Evolutionary conservation across 768 basidiomycete genomes (phyloP), one percentile per base, ranked within the genome.

Genomic region (Lactarius sanguifluus): DNA sequence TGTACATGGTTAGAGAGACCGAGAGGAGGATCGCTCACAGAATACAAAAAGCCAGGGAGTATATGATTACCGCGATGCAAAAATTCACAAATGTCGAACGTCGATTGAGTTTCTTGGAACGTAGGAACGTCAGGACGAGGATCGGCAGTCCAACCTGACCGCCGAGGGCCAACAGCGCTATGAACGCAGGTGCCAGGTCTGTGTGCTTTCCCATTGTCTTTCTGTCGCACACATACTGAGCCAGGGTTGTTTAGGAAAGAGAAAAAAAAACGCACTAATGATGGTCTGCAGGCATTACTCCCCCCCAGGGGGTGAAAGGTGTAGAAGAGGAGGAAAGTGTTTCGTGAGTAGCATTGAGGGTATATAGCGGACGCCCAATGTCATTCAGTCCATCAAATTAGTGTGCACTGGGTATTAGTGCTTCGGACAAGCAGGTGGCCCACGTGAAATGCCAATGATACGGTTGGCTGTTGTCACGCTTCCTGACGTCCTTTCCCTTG

Each of bases 61-160:
- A 85, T 50, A 86, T 69, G 12, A 82, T 79, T 84, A 84, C 84
- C 56, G 81, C 78, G n/a, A 82, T 61, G 64, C 84, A 86, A 67
- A 86, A 82, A 66, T 87, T 87, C 66, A 86, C 73, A 69, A 86
- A 77, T 1, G 81, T 81, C 1, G 84, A 82, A 61, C 82, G 83
- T 62, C 82, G 81, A 43, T 76, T 73, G 32, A 80, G 72, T 52
- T 76, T 79, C 69, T 77, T 81, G 59, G 78, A 80, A 28, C 80
- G 65, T 20, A 82, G 70, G 58, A 81, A 80, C 13, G 81, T 84
- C 15, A 78, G 66, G 38, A 86, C 73, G 45, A 86, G 75, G 12
- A 83, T 66, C 16, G 83, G 84, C 15, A 86, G 74, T 55, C 82
- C 80, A 50, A 85, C 72, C 64, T 86, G 82, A 1, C 85, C 86